These are phyloP conservation scores for Colletotrichum sidae DNA, from an alignment of 2,329 filamentous ascomycete genomes.

Conservation along the genomic window DNA sequence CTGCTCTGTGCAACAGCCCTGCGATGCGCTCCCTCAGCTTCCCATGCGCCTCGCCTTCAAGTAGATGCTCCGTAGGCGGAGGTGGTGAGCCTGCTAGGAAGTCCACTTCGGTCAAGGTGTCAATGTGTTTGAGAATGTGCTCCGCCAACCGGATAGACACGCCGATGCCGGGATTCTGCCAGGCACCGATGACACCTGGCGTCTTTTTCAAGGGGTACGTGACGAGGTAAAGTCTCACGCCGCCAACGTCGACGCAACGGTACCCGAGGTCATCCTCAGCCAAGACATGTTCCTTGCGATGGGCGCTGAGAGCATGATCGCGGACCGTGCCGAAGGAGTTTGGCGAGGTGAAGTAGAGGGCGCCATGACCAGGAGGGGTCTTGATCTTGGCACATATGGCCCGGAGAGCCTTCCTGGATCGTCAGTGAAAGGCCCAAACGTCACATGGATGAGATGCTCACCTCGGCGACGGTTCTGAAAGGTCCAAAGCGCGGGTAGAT, in stretches of 20 bases:
- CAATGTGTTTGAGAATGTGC: slow-evolving; percentile 52
- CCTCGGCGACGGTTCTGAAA: slow-evolving; percentile 49
- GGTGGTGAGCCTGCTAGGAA: slow-evolving; percentile 43
- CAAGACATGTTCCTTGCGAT: slow-evolving; percentile 51
- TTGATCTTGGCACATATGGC: slow-evolving; percentile 48
- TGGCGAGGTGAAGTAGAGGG: slow-evolving; percentile 46
- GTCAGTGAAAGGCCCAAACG: not conserved
- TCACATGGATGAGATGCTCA: slow-evolving; percentile 39
- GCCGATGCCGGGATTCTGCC: slow-evolving; percentile 59
- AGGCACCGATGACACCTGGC: slow-evolving; percentile 53
- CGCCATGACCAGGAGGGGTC: slow-evolving; percentile 42
- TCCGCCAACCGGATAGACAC: slow-evolving; percentile 60
- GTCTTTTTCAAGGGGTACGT: slow-evolving; percentile 51
- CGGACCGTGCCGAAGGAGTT: slow-evolving; percentile 42
- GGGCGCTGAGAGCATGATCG: slow-evolving; percentile 47
- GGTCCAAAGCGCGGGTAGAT: slow-evolving; percentile 62
- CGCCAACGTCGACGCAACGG: slow-evolving; percentile 54
- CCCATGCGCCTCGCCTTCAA: slow-evolving; percentile 51
- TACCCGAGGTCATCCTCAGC: slow-evolving; percentile 49
- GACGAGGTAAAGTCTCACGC: slow-evolving; percentile 57
- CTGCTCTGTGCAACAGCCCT: slow-evolving; percentile 54
- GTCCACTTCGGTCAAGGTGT: slow-evolving; percentile 48
- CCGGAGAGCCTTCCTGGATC: slow-evolving; percentile 47
- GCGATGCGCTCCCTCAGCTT: slow-evolving; percentile 54
- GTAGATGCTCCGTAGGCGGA: slow-evolving; percentile 54